phyloP scores from a whole-genome alignment of 768 basidiomycete species.

The Ephemerocybe angulata region DNA sequence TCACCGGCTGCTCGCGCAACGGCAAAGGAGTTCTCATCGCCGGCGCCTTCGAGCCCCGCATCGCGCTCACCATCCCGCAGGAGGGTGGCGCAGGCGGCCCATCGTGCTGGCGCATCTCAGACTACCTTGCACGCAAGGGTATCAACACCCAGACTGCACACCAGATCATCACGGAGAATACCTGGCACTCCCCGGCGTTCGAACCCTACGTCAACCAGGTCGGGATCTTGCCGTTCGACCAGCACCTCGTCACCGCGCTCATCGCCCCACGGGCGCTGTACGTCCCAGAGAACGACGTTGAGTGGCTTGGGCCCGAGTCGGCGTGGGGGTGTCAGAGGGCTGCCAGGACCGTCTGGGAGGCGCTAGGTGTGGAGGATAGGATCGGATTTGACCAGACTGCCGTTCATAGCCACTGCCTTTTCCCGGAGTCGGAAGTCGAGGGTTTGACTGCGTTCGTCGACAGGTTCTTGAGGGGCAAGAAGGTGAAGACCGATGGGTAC shows the following conservation, averaged over 20 bases:
- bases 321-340: constrained; percentile 50
- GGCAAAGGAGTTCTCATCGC: constrained; percentile 60
- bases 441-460: constrained; percentile 52
- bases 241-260: constrained; percentile 52
- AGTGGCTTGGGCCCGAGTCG: constrained; percentile 52
- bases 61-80: constrained; percentile 57
- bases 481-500: constrained; percentile 40
- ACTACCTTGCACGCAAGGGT: constrained; percentile 40
- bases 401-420: constrained; percentile 50
- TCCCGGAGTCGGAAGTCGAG: constrained; percentile 42
- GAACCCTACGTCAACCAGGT: constrained; percentile 43
- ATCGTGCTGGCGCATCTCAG: constrained; percentile 57
- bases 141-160: constrained; percentile 47
- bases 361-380: constrained; percentile 40
- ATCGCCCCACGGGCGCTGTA: constrained; percentile 53
- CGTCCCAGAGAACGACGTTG: constrained; percentile 51
- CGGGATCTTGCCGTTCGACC: constrained; percentile 49
- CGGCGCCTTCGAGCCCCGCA: constrained; percentile 58
- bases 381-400: constrained; percentile 55
- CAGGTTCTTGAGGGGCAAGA: constrained; percentile 49
- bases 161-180: constrained; percentile 57
- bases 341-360: constrained; percentile 47
- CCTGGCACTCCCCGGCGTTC: constrained; percentile 54
- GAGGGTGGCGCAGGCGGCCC: constrained; percentile 60
- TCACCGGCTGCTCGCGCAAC: constrained; percentile 57